These are phyloP conservation scores for Echium plantagineum DNA, from an alignment of 257 asterid species.

Conservation along the genomic window DNA sequence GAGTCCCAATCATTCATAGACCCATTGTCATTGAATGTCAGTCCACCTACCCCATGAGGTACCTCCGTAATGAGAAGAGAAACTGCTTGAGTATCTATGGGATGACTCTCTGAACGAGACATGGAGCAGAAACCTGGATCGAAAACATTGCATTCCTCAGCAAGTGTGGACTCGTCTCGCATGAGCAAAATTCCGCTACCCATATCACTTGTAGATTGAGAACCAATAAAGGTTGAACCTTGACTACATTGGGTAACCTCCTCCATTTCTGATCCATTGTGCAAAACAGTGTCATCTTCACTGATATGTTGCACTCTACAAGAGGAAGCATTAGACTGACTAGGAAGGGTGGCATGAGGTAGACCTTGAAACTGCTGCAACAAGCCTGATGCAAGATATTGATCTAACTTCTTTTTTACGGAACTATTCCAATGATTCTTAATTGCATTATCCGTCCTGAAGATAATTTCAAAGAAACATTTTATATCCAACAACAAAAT, in stretches of 20 bases:
- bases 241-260: slow-evolving; percentile 92
- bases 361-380: slow-evolving; percentile 65
- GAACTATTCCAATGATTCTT: slow-evolving; percentile 96
- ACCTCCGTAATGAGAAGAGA: slow-evolving; percentile 32
- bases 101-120: slow-evolving; percentile 34
- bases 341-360: slow-evolving; percentile 35
- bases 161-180: slow-evolving; percentile 25
- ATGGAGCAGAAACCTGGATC: slow-evolving; percentile 17
- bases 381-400: slow-evolving; percentile 78
- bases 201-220: slow-evolving; percentile 43
- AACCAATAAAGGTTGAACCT: slow-evolving; percentile 37
- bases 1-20: slow-evolving; percentile 46
- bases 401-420: slow-evolving; percentile 81
- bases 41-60: slow-evolving; percentile 32
- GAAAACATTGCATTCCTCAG: slow-evolving; percentile 27
- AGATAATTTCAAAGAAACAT: slow-evolving; percentile 12
- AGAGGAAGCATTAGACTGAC: slow-evolving; percentile 42
- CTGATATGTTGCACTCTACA: slow-evolving; percentile 62
- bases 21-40: slow-evolving; percentile 36
- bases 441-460: slow-evolving; percentile 90
- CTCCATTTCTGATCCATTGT: slow-evolving; percentile 50
- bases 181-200: slow-evolving; percentile 25
- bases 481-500: background rate
- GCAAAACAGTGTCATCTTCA: slow-evolving; percentile 44
- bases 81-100: slow-evolving; percentile 32